Conservation (phyloP, 305 asterid species). For the Rubia peregrina region DNA sequence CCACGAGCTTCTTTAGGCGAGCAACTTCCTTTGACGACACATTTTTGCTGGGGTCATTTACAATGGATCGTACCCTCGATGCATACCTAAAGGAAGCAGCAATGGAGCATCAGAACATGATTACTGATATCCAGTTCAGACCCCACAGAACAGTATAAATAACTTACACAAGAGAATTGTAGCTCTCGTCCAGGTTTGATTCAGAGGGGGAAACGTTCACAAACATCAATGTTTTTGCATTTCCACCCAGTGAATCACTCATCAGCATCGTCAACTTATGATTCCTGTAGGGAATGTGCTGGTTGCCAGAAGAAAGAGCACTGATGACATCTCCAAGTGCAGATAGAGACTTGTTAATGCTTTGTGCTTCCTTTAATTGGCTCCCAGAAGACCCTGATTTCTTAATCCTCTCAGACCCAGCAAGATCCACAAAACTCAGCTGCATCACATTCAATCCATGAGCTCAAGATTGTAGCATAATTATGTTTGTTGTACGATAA, state of each 20-base stretch:
- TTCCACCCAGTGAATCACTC: constrained; percentile 93
- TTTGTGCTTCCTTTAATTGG: constrained; percentile 90
- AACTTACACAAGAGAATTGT: constrained; percentile 82
- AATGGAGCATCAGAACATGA: constrained; percentile 4
- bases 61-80: constrained; percentile 79
- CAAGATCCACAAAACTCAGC: constrained; percentile 97
- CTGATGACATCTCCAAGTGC: constrained; percentile 97
- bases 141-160: not conserved
- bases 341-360: constrained; percentile 92
- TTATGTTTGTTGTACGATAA: not conserved
- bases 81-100: constrained; percentile 56
- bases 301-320: constrained; percentile 67
- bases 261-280: constrained; percentile 94
- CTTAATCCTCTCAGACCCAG: constrained; percentile 93
- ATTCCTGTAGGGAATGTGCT: constrained; percentile 93
- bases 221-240: constrained; percentile 92
- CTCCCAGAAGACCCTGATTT: constrained; percentile 88
- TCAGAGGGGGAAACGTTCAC: constrained; percentile 91
- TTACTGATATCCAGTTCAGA: not conserved
- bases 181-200: constrained; percentile 77
- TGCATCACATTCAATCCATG: constrained; percentile 24
- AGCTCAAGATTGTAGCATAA: not conserved
- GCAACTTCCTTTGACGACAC: constrained; percentile 88
- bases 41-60: constrained; percentile 81
- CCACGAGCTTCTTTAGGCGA: constrained; percentile 70